Evolutionary conservation across 2,329 filamentous ascomycete genomes (phyloP).

Genomic region (Blastomyces gilchristii): DNA sequence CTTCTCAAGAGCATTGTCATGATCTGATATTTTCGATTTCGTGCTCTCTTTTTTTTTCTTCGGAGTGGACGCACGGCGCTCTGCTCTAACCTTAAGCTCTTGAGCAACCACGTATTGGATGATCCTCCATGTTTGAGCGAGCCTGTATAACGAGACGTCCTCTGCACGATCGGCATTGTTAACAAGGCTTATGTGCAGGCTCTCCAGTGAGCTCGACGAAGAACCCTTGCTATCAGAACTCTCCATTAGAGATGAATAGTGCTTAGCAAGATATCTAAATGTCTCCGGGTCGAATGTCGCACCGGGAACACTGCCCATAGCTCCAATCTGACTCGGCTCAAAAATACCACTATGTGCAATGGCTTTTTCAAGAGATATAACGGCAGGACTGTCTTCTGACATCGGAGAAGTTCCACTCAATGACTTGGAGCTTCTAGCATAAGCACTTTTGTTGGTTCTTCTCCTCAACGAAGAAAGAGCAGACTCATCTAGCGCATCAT

Average conservation of each 20-base stretch:
- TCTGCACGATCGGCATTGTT: constrained; percentile 47
- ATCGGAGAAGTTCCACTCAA: constrained; percentile 45
- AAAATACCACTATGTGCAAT: constrained; percentile 35
- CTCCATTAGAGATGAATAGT: constrained; percentile 34
- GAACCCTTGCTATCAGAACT: constrained; percentile 18
- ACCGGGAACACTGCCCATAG: constrained; percentile 42
- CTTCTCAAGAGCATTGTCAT: constrained; percentile 22
- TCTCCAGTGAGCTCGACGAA: constrained; percentile 20
- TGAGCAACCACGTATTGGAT: constrained; percentile 42
- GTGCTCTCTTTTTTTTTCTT: constrained; percentile 13
- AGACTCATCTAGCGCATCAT: constrained; percentile 49
- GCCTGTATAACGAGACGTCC: constrained; percentile 39
- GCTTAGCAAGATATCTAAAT: constrained; percentile 35
- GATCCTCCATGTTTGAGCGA: constrained; percentile 52
- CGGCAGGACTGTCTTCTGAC: constrained; percentile 35
- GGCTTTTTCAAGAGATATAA: constrained; percentile 44
- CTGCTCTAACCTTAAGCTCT: constrained; percentile 37
- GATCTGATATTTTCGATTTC: constrained; percentile 24
- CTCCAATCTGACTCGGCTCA: constrained; percentile 38
- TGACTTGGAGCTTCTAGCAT: constrained; percentile 43
- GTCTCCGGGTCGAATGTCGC: constrained; percentile 32
- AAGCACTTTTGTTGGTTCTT: constrained; percentile 37
- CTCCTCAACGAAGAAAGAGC: constrained; percentile 42
- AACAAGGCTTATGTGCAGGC: constrained; percentile 38
- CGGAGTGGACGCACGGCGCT: constrained; percentile 19